Percentiles rank a stretch among this genome's conserved stretches.
These are phyloP conservation scores for Sporothrix mexicana DNA, from an alignment of 2,329 filamentous ascomycete genomes.

Conservation along the genomic window DNA sequence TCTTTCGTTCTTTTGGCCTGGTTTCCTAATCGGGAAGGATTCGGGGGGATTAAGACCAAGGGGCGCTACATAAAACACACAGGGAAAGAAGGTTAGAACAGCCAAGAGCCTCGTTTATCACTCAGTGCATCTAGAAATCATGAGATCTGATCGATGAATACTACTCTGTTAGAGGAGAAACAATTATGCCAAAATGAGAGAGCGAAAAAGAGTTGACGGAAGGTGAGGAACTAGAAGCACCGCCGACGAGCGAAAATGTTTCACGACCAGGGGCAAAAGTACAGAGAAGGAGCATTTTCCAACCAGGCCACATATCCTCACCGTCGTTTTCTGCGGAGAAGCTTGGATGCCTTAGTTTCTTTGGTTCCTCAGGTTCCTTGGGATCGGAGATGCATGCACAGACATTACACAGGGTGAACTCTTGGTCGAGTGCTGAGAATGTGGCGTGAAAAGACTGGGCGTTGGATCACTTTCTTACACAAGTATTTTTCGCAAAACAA, in stretches of 20 bases:
- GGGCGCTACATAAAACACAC: constrained; percentile 28
- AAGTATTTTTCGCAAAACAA: not conserved
- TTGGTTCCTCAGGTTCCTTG: too few relatives aligned
- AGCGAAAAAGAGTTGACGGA: not conserved
- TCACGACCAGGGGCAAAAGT: not conserved
- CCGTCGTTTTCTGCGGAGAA: not conserved
- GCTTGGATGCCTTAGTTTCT: too few relatives aligned
- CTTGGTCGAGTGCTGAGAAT: not conserved
- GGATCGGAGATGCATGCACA: too few relatives aligned
- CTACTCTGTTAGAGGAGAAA: too few relatives aligned
- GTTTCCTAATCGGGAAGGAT: too few relatives aligned
- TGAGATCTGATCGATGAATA: too few relatives aligned
- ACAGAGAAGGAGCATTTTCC: not conserved
- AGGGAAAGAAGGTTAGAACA: too few relatives aligned
- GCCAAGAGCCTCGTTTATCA: too few relatives aligned
- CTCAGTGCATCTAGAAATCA: too few relatives aligned
- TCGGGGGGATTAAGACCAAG: not conserved
- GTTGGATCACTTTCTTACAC: not conserved
- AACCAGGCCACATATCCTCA: not conserved
- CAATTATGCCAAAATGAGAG: too few relatives aligned
- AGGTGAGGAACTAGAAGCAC: not conserved
- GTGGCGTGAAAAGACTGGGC: constrained; percentile 21
- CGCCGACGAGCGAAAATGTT: not conserved
- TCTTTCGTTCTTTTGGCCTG: too few relatives aligned
- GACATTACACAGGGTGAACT: not conserved